Conservation (phyloP, 1,139 yeast genomes). For the Candida mesenterica region DNA sequence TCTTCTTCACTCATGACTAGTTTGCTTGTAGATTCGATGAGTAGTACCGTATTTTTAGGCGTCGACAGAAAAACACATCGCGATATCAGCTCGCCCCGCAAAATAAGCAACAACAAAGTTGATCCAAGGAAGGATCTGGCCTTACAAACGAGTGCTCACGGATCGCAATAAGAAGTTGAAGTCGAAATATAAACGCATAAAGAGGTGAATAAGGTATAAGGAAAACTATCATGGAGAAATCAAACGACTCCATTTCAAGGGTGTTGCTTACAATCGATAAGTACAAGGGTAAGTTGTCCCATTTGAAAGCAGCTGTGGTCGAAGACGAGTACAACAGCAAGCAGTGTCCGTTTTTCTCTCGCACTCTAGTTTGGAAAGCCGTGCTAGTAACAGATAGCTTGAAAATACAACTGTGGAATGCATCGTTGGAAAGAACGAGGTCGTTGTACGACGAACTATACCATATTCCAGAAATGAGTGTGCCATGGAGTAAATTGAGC, state of each 20-base stretch:
- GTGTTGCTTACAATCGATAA: slow-evolving; percentile 39
- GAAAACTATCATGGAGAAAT: neutral
- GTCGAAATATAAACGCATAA: no score
- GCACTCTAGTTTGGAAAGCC: slow-evolving; percentile 41
- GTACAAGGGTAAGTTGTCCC: slow-evolving; percentile 33
- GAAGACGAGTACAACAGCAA: slow-evolving; percentile 32
- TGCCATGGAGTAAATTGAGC: slow-evolving; percentile 42
- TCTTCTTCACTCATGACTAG: slow-evolving; percentile 3
- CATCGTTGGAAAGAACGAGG: slow-evolving; percentile 29
- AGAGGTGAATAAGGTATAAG: no score
- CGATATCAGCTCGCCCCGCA: no score
- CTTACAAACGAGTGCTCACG: no score
- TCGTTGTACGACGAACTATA: slow-evolving; percentile 38
- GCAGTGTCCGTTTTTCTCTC: slow-evolving; percentile 23
- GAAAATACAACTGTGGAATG: slow-evolving; percentile 37
- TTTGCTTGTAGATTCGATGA: neutral
- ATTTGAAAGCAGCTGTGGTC: slow-evolving; percentile 32
- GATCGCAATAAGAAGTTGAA: no score
- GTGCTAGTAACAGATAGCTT: slow-evolving; percentile 39
- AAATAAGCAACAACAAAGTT: slow-evolving; percentile 1
- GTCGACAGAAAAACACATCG: no score
- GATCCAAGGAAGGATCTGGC: no score
- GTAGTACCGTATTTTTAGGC: neutral
- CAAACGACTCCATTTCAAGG: slow-evolving; percentile 36
- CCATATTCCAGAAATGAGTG: slow-evolving; percentile 30